Base-by-base conservation (phyloP, 805 yeast species). In the Hanseniaspora osmophila region DNA sequence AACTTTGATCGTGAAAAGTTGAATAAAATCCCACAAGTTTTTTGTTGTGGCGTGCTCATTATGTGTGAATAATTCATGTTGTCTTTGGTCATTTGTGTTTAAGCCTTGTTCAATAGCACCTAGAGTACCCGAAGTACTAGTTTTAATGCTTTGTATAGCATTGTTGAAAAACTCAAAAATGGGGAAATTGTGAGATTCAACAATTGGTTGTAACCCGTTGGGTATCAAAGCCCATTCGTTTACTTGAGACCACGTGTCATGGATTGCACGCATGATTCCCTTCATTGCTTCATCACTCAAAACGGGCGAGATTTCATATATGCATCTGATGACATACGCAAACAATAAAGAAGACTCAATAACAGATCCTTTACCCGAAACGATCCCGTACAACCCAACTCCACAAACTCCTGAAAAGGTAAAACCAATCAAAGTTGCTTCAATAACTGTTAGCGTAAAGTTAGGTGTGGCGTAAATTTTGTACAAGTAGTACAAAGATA, bases 291-390 rank as follows among this genome's bases (percentile, higher is more conserved):
- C 67, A 45, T 77, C 75, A 7, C 88, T 80, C 51, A 90, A 71
- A 53, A 84, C 87, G 1, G 97, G 96, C 55, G 90, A 86, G 2
- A 95, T 78, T 58, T 88, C 94, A 61, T 92, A 92, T 49, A 88
- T 77, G 55, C 95, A 86, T 58, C 94, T 83, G 29, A 92, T 95
- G 49, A 90, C 80, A 62, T 92, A 92, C 9, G 94, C 90, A 58
- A 87, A 79, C 55, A 92, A 70, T 47, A 90, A 65, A 11, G 95
- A 82, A 30, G 87, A 75, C 63, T 92, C 98, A 44, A 88, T 73
- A n/a, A 90, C 79, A n/a, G 90, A 80, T 3, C 96, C 96, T 49
- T 74, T 75, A 6, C 81, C 80, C 2, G 90, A 77, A 17, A 83
- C 73, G 32, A 92, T 85, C 1, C 96, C 98, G 61, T 74, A 86